Percentiles rank a stretch among this genome's conserved stretches.
Conservation (phyloP, 495 filamentous ascomycete genomes). For the Annulohypoxylon maeteangense region DNA sequence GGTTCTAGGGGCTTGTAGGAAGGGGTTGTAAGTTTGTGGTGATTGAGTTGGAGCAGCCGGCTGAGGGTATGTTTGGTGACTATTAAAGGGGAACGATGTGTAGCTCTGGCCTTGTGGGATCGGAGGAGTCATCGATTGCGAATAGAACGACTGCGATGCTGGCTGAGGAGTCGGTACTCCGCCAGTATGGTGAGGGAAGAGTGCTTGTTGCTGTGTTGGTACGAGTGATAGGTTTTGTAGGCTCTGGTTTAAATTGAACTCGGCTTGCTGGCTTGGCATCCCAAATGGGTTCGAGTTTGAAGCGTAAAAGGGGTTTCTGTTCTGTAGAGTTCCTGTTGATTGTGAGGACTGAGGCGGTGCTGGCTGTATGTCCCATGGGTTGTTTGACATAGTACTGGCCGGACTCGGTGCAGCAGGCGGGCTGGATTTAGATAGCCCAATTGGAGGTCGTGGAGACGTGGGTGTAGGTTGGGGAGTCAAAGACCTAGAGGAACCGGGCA, state of each 20-base stretch:
- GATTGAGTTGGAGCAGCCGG: slow-evolving; percentile 50
- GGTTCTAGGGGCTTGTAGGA: slow-evolving; percentile 62
- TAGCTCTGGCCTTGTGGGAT: slow-evolving; percentile 66
- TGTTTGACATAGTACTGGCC: slow-evolving; percentile 61
- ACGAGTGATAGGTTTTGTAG: slow-evolving; percentile 79
- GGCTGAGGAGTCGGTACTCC: slow-evolving; percentile 71
- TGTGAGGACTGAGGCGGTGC: slow-evolving; percentile 66
- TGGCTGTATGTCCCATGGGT: slow-evolving; percentile 70
- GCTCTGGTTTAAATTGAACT: slow-evolving; percentile 67
- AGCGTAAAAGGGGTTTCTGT: slow-evolving; percentile 61
- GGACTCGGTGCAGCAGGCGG: slow-evolving; percentile 49
- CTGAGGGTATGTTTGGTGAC: slow-evolving; percentile 60
- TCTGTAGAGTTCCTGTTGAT: slow-evolving; percentile 65
- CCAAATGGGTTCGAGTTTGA: slow-evolving; percentile 66
- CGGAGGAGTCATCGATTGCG: slow-evolving; percentile 69
- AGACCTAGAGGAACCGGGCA: slow-evolving; percentile 53
- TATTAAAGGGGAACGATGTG: slow-evolving; percentile 54
- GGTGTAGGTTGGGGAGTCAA: slow-evolving; percentile 37
- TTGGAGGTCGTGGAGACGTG: slow-evolving; percentile 38
- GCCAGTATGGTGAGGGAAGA: slow-evolving; percentile 88
- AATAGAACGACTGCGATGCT: slow-evolving; percentile 56
- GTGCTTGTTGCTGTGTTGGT: slow-evolving; percentile 65
- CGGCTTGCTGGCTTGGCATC: slow-evolving; percentile 53
- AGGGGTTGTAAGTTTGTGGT: slow-evolving; percentile 70
- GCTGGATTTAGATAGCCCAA: slow-evolving; percentile 43